Base-by-base conservation (phyloP, 2,329 filamentous ascomycete species). In the Fusarium albosuccineum region DNA sequence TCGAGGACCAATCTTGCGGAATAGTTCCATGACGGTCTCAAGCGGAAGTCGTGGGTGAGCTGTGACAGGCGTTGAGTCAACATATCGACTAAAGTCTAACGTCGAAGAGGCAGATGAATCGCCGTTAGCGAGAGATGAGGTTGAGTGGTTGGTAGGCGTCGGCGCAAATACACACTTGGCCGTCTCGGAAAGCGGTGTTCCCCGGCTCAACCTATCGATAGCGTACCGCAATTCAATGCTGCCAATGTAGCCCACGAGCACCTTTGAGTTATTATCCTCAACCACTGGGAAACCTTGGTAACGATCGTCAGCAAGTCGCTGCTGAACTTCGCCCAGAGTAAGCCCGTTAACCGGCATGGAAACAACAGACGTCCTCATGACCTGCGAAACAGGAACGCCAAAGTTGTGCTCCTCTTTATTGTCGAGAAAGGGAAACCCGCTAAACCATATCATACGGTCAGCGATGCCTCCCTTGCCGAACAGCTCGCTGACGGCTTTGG, bases 371-470 rank as follows among this genome's bases (percentile, higher is more conserved):
- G 86, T 87, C 1, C 90, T 94, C 94, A 98, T 97, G 67, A 92
- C 93, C 66, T 92, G 88, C 0, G 93, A 96, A 9, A 98, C 96
- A 0, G 96, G 92, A 1, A 98, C 94, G 46, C 94, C 95, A 78
- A 98, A 97, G 54, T 94, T 94, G 79, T 97, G 94, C 59, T 98
- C 96, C 78, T 98, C 95, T 76, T 99, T 99, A 79, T 92, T 97
- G 80, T 99, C 96, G 3, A 99, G 85, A 80, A 97, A 99, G 0
- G 96, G 96, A 74, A 97, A 97, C 1, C 96, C 96, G 72, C 93
- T 98, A 81, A 97, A 97, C 91, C 94, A 97, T 72, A 99, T 99
- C 93, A 97, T 97, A 64, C 94, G 91, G 78, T 99, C 96, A 22
- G 96, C 96, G 60, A 99, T 98, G 46, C 96, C 96, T 30, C 95